Evolutionary conservation across 2,329 filamentous ascomycete genomes (phyloP).

Genomic region (Berkeleyomyces basicola): DNA sequence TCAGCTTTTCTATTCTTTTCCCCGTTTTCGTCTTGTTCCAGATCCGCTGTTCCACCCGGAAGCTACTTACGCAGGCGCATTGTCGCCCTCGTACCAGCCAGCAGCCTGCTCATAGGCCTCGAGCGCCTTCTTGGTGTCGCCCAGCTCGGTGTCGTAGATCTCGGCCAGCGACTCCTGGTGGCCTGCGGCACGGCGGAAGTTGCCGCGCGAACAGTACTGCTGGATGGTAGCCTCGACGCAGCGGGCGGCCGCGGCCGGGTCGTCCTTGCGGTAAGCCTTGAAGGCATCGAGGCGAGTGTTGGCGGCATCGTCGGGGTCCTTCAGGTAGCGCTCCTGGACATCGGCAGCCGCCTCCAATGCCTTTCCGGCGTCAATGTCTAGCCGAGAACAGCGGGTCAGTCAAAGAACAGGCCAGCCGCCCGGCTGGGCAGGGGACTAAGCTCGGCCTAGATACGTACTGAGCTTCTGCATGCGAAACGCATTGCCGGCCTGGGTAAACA

Average conservation of each 20-base stretch:
- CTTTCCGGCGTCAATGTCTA: conserved; percentile 71
- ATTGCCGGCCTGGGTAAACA: conserved; percentile 79
- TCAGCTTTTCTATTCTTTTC: background rate
- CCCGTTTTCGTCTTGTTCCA: background rate
- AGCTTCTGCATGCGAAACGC: conserved; percentile 77
- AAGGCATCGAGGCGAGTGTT: conserved; percentile 81
- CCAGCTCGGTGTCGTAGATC: conserved; percentile 66
- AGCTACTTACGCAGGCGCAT: conserved; percentile 55
- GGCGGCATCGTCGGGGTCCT: conserved; percentile 82
- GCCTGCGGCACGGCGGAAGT: conserved; percentile 77
- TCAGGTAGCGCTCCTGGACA: conserved; percentile 65
- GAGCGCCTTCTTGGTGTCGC: conserved; percentile 61
- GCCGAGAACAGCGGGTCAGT: background rate
- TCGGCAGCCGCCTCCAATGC: conserved; percentile 76
- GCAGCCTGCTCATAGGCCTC: conserved; percentile 75
- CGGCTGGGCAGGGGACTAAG: background rate
- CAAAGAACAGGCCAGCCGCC: background rate
- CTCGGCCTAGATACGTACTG: conserved; percentile 35
- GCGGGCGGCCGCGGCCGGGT: conserved; percentile 66
- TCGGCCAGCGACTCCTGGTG: conserved; percentile 83
- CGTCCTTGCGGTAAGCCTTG: conserved; percentile 81
- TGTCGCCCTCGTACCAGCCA: conserved; percentile 77
- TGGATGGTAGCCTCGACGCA: conserved; percentile 66
- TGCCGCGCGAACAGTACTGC: conserved; percentile 77
- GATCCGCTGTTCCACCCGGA: no score